phyloP scores from a whole-genome alignment of 2,329 filamentous ascomycete species.

The Allantophomopsis cytisporea region DNA sequence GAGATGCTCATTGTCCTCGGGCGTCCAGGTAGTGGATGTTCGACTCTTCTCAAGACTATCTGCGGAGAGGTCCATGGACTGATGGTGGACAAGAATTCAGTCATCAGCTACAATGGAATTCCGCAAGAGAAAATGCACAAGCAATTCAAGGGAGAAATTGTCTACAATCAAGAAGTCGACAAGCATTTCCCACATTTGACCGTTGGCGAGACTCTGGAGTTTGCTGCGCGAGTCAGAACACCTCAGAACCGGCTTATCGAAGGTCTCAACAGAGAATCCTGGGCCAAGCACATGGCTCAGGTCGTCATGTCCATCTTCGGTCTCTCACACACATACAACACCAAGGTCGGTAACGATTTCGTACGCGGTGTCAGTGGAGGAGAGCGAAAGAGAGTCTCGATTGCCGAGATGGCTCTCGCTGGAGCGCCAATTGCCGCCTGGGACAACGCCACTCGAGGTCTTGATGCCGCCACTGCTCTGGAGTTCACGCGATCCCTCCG shows the following conservation, averaged over 20 bases:
- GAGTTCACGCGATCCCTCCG: slow-evolving; percentile 60
- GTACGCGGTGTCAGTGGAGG: slow-evolving; percentile 57
- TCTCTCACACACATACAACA: slow-evolving; percentile 57
- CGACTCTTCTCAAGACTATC: slow-evolving; percentile 47
- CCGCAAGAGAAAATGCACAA: slow-evolving; percentile 35
- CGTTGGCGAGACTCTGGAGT: slow-evolving; percentile 60
- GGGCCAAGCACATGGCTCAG: slow-evolving; percentile 25
- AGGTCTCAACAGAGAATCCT: slow-evolving; percentile 42
- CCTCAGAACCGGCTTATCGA: slow-evolving; percentile 42
- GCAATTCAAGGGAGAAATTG: slow-evolving; percentile 49
- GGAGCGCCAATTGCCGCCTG: slow-evolving; percentile 28
- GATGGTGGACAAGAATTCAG: slow-evolving; percentile 32
- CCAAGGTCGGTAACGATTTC: slow-evolving; percentile 64
- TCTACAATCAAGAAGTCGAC: slow-evolving; percentile 68
- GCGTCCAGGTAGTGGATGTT: slow-evolving; percentile 50
- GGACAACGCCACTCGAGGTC: slow-evolving; percentile 40
- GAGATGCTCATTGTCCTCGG: slow-evolving; percentile 60
- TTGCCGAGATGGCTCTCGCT: slow-evolving; percentile 57
- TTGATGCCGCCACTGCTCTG: slow-evolving; percentile 62
- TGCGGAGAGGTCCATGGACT: slow-evolving; percentile 45
- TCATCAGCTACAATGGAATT: slow-evolving; percentile 48
- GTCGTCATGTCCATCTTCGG: slow-evolving; percentile 61
- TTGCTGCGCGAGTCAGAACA: slow-evolving; percentile 56
- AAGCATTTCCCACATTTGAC: slow-evolving; percentile 66
- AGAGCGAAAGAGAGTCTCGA: slow-evolving; percentile 68